Conservation (phyloP, 164 flowering plant species). For the Euptelea pleiosperma region DNA sequence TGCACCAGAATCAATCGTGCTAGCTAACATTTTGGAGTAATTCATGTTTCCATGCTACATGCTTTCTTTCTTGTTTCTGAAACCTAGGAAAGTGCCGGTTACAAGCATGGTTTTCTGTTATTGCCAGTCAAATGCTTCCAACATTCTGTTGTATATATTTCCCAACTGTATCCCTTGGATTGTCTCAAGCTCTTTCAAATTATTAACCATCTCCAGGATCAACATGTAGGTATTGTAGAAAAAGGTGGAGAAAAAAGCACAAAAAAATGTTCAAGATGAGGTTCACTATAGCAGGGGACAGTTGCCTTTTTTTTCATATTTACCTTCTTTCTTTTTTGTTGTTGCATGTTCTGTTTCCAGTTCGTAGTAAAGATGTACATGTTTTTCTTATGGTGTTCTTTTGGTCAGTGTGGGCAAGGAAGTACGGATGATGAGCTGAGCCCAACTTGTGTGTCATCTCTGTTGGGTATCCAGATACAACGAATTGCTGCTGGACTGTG, state of each 20-base stretch:
- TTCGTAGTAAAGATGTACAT: neutral
- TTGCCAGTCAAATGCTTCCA: slow-evolving; percentile 8
- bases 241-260: slow-evolving; percentile 21
- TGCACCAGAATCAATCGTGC: neutral
- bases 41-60: slow-evolving; percentile 4
- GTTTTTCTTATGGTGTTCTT: slow-evolving; percentile 5
- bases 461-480: slow-evolving; percentile 70
- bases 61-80: neutral
- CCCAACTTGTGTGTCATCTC: slow-evolving; percentile 80
- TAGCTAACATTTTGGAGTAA: neutral
- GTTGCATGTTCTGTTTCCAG: neutral
- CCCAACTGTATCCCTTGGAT: slow-evolving; percentile 5
- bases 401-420: slow-evolving; percentile 92
- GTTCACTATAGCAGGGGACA: slow-evolving; percentile 5
- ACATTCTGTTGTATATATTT: slow-evolving; percentile 11
- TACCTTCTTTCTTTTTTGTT: neutral
- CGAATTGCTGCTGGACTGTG: slow-evolving; percentile 86
- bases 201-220: slow-evolving; percentile 22
- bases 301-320: neutral
- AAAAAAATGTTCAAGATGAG: slow-evolving; percentile 19
- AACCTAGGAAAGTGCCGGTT: neutral
- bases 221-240: slow-evolving; percentile 22
- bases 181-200: slow-evolving; percentile 15
- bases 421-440: slow-evolving; percentile 92
- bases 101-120: slow-evolving; percentile 1